Conservation (phyloP, 345 rosid genomes). For the Citrus reticulata region DNA sequence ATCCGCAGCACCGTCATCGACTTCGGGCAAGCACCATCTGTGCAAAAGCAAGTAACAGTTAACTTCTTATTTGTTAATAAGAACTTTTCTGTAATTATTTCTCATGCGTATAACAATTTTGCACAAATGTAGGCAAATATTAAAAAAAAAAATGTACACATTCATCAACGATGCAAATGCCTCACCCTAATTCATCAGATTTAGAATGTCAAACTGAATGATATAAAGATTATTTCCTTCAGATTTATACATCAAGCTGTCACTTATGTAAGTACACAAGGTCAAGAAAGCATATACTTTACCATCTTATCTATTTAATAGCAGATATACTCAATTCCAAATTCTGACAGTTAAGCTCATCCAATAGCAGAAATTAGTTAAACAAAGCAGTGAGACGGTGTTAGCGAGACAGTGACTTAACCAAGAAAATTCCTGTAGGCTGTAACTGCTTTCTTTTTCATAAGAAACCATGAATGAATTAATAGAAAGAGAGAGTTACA, state of each 20-base stretch:
- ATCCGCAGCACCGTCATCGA: constrained; percentile 57
- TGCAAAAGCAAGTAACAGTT: constrained; percentile 11
- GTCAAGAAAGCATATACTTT: not conserved
- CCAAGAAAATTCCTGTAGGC: not conserved
- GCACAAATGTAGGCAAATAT: not conserved
- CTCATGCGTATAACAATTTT: not conserved
- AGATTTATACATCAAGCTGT: not conserved
- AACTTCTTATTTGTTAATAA: not conserved
- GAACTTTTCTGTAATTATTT: not conserved
- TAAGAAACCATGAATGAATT: not conserved
- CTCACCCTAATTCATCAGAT: not conserved
- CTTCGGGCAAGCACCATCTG: constrained; percentile 69
- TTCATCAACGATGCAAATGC: not conserved
- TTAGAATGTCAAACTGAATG: not conserved
- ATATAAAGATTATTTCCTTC: not conserved
- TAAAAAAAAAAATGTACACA: not conserved
- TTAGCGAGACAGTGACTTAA: not conserved
- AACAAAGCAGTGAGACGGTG: not conserved
- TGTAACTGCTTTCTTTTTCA: not conserved
- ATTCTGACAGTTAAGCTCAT: not conserved
- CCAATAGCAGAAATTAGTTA: not conserved
- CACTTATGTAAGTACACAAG: not conserved
- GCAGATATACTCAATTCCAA: not conserved
- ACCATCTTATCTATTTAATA: not conserved
- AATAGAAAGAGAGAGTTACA: not conserved